Percentiles rank a stretch among this genome's conserved stretches.
These are phyloP conservation scores for Eimeria falciformis DNA, from an alignment of 169 alveolate species.

Conservation along the genomic window DNA sequence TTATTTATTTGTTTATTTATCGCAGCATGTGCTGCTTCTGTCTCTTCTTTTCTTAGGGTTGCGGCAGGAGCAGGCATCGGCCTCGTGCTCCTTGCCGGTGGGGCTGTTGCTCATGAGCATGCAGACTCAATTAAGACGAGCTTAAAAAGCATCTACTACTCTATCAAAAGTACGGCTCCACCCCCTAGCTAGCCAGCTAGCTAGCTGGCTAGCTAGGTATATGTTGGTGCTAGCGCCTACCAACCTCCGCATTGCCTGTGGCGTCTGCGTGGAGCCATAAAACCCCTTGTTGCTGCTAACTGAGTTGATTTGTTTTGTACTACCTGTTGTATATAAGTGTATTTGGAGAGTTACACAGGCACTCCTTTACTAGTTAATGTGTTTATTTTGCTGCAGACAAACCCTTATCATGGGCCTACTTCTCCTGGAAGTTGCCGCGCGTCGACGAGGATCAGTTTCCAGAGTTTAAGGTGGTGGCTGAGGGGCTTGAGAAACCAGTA, in stretches of 20 bases:
- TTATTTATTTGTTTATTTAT: background rate
- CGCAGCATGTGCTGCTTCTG: constrained; percentile 43
- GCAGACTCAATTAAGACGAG: background rate
- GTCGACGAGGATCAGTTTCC: constrained; percentile 28
- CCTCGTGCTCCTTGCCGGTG: constrained; percentile 1
- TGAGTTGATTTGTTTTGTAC: no score
- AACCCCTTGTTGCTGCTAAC: no score
- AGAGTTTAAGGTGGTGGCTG: constrained; percentile 32
- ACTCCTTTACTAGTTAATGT: no score
- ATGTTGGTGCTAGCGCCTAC: no score
- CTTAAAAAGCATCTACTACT: background rate
- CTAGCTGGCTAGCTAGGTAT: constrained; percentile 19
- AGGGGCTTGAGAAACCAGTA: background rate
- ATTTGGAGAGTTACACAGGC: no score
- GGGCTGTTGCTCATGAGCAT: constrained; percentile 5
- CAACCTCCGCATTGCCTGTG: no score
- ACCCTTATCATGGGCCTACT: constrained; percentile 47
- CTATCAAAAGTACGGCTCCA: background rate
- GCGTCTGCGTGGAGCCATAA: no score
- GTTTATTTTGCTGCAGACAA: constrained; percentile 9
- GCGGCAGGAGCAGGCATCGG: constrained; percentile 17
- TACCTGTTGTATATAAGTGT: background rate
- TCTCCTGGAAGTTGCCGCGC: background rate
- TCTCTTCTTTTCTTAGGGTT: constrained; percentile 11
- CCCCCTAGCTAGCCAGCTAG: background rate